phyloP scores from a whole-genome alignment of 176 grass and related monocot species.

The Cenchrus americanus region DNA sequence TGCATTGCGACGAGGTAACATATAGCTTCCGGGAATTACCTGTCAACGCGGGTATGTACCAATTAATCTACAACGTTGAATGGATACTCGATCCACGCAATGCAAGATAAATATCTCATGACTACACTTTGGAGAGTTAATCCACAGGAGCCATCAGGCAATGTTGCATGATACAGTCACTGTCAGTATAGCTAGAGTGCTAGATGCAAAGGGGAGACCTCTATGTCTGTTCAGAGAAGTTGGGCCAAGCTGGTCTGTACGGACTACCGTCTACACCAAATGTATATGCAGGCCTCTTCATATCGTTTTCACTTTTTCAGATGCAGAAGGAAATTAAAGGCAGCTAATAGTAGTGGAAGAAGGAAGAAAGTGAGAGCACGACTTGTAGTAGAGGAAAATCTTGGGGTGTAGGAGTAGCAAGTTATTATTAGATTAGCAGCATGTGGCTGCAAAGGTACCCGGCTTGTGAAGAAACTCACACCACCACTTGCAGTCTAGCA shows the following conservation, averaged over 20 bases:
- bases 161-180: background rate
- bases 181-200: background rate
- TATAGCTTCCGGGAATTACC: background rate
- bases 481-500: background rate
- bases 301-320: background rate
- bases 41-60: background rate
- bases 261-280: background rate
- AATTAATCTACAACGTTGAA: background rate
- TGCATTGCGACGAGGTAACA: slow-evolving; percentile 25
- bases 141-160: background rate
- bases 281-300: background rate
- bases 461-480: slow-evolving; percentile 22
- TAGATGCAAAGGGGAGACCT: background rate
- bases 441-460: background rate
- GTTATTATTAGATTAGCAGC: background rate
- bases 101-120: background rate
- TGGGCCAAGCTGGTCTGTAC: background rate
- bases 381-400: background rate
- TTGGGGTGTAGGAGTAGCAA: background rate
- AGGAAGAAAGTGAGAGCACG: background rate
- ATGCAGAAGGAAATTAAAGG: background rate
- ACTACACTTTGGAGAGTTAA: background rate
- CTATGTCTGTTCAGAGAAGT: background rate
- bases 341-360: background rate
- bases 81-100: no score